Evolutionary conservation across 768 basidiomycete genomes (phyloP).

Genomic region (Cantharellus cinnabarinus): DNA sequence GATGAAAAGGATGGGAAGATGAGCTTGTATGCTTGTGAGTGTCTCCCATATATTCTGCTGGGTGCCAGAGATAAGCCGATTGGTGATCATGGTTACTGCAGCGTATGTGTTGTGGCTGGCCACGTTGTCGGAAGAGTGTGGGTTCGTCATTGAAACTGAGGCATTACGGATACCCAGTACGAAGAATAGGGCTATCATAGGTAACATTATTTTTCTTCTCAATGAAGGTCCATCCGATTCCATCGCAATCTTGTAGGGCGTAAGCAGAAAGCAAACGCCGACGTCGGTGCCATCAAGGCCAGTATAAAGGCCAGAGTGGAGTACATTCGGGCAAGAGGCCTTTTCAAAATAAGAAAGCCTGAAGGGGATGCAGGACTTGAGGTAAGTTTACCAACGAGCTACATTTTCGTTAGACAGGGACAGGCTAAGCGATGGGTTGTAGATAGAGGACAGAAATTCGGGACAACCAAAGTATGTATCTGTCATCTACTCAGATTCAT

Average conservation of each 20-base stretch:
- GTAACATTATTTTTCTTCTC: conserved; percentile 23
- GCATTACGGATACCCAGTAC: conserved; percentile 79
- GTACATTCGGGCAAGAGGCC: conserved; percentile 36
- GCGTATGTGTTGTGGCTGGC: conserved; percentile 80
- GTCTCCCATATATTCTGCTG: background rate
- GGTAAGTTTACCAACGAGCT: background rate
- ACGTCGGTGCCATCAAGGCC: conserved; percentile 20
- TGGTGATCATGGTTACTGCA: conserved; percentile 10
- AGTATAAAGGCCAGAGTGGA: conserved; percentile 30
- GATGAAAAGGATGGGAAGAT: background rate
- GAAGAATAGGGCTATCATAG: conserved; percentile 79
- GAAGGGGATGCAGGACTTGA: conserved; percentile 15
- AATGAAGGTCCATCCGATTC: too few species aligned
- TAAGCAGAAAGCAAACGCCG: background rate
- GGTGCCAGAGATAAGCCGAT: too few species aligned
- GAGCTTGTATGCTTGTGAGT: background rate
- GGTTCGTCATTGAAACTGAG: conserved; percentile 79
- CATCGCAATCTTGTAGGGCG: too few species aligned
- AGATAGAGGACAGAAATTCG: too few species aligned
- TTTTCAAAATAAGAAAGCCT: conserved; percentile 31
- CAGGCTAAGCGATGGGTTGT: too few species aligned
- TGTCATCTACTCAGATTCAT: too few species aligned
- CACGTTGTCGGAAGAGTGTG: conserved; percentile 43
- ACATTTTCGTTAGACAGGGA: background rate
- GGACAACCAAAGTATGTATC: too few species aligned